Evolutionary conservation across 164 flowering plant genomes (phyloP).

Genomic region (Cinnamomum chago): DNA sequence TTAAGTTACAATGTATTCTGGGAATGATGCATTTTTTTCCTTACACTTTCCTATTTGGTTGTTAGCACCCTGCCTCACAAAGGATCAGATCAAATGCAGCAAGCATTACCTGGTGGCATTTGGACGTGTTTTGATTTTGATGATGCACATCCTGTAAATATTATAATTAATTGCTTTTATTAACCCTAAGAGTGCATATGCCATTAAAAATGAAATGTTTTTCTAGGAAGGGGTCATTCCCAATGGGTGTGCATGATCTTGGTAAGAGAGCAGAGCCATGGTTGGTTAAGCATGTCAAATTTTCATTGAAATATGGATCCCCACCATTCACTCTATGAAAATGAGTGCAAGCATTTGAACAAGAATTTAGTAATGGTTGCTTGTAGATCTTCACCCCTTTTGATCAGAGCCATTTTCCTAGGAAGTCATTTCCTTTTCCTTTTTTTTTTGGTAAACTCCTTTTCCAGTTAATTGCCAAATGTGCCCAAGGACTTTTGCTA

Average conservation of each 20-base stretch:
- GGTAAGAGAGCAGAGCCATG: no score
- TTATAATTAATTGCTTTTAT: neutral
- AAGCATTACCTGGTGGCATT: constrained; percentile 60
- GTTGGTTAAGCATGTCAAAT: neutral
- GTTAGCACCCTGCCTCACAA: constrained; percentile 52
- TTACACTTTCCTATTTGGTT: constrained; percentile 9
- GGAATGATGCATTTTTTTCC: neutral
- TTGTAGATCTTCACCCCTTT: no score
- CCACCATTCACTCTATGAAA: no score
- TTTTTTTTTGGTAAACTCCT: neutral
- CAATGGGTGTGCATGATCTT: no score
- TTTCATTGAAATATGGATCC: constrained; percentile 1
- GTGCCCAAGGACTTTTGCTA: neutral
- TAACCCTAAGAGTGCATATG: neutral
- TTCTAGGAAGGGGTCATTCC: no score
- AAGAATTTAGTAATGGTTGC: no score
- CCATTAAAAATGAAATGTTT: no score
- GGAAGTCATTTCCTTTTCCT: no score
- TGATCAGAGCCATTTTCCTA: no score
- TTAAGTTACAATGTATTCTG: neutral
- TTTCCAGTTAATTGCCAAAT: neutral
- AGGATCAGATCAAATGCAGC: constrained; percentile 38
- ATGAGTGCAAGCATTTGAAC: no score
- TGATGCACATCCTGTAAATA: constrained; percentile 83
- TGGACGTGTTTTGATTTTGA: constrained; percentile 86